Conservation (phyloP, 768 basidiomycete species). For the Pleurotus platypus region DNA sequence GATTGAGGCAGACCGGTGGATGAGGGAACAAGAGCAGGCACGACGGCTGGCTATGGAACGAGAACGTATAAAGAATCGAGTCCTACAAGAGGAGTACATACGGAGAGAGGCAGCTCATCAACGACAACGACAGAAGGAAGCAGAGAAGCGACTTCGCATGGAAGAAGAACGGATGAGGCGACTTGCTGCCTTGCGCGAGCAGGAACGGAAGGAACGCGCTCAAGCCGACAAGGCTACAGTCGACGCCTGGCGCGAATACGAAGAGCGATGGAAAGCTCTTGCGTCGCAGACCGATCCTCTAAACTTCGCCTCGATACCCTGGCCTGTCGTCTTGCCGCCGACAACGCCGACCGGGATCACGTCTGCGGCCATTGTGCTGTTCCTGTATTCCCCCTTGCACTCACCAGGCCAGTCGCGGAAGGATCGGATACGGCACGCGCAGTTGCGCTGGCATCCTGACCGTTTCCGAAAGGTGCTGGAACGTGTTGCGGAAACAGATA, state of each 20-base stretch:
- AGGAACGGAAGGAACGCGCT: constrained; percentile 34
- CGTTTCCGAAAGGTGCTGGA: constrained; percentile 57
- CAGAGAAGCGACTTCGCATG: constrained; percentile 37
- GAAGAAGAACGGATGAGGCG: constrained; percentile 44
- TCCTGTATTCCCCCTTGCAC: constrained; percentile 65
- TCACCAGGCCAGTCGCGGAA: constrained; percentile 55
- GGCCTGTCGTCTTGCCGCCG: constrained; percentile 56
- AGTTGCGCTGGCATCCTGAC: constrained; percentile 82
- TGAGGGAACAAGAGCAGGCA: constrained; percentile 44
- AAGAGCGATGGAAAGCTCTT: constrained; percentile 59
- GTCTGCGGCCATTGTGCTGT: constrained; percentile 47
- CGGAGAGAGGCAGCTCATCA: constrained; percentile 48
- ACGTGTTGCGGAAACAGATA: constrained; percentile 52
- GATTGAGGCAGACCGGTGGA: constrained; percentile 49
- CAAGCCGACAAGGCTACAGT: constrained; percentile 40
- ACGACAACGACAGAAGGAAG: constrained; percentile 41
- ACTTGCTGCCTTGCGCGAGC: constrained; percentile 34
- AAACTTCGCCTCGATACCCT: constrained; percentile 63
- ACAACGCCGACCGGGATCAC: constrained; percentile 45
- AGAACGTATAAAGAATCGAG: constrained; percentile 41
- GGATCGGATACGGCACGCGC: constrained; percentile 62
- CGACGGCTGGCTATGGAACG: constrained; percentile 40
- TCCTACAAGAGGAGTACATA: constrained; percentile 51
- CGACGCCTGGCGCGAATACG: constrained; percentile 63
- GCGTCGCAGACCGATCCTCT: constrained; percentile 41